Conservation (phyloP, 2,329 filamentous ascomycete genomes). For the Ilyonectria destructans region DNA sequence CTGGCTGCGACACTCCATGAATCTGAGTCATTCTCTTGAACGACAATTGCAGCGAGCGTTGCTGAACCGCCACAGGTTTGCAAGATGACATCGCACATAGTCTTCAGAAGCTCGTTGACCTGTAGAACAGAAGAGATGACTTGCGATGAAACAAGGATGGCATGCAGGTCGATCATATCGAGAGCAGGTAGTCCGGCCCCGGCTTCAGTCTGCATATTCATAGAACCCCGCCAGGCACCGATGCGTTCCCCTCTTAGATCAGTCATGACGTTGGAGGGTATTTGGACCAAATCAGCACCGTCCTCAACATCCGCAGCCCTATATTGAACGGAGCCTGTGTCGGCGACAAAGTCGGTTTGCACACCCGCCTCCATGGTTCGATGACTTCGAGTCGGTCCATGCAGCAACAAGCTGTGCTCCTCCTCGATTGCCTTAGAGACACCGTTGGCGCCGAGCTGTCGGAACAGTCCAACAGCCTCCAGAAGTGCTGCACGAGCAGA, state of each 20-base stretch:
- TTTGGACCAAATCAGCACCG: conserved; percentile 59
- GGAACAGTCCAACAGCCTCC: conserved; percentile 79
- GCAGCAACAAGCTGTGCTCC: conserved; percentile 78
- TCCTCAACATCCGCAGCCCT: conserved; percentile 64
- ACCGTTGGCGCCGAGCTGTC: conserved; percentile 78
- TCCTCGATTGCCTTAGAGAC: conserved; percentile 79
- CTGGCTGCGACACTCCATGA: conserved; percentile 83
- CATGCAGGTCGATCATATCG: conserved; percentile 87
- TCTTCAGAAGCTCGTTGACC: conserved; percentile 82
- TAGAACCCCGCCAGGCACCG: conserved; percentile 75
- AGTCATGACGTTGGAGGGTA: conserved; percentile 61
- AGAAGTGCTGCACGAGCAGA: conserved; percentile 79
- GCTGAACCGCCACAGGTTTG: conserved; percentile 82
- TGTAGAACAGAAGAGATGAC: conserved; percentile 85
- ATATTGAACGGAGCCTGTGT: conserved; percentile 69
- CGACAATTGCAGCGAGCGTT: conserved; percentile 81
- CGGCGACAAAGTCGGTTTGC: conserved; percentile 80
- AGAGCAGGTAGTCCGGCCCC: conserved; percentile 79
- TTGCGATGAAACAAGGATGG: conserved; percentile 84
- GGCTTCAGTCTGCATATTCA: conserved; percentile 69
- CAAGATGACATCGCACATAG: conserved; percentile 86
- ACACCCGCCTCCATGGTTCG: conserved; percentile 75
- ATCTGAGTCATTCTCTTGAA: conserved; percentile 76
- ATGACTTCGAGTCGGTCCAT: conserved; percentile 72
- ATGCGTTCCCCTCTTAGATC: conserved; percentile 73